Evolutionary conservation across 441 rosid species (phyloP).

Genomic region (Euphorbia schlechtendalii): DNA sequence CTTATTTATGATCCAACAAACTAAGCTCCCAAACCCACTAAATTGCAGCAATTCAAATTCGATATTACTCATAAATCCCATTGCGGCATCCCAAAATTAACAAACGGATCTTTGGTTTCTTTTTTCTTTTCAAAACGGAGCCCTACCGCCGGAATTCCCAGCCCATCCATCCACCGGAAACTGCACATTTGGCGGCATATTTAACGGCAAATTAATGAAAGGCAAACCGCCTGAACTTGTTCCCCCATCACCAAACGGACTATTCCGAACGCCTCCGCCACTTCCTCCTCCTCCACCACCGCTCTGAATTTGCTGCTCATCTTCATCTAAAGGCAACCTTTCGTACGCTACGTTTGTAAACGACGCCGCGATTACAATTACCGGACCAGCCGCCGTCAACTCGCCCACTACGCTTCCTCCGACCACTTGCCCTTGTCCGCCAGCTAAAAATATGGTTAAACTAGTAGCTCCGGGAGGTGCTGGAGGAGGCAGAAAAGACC

Average conservation of each 20-base stretch:
- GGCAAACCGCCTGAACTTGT: conserved; percentile 60
- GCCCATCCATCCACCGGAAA: conserved; percentile 89
- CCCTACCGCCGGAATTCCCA: conserved; percentile 54
- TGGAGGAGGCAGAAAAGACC: conserved; percentile 90
- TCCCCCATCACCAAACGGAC: conserved; percentile 47
- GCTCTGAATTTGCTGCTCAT: conserved; percentile 60
- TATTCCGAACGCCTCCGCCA: conserved; percentile 38
- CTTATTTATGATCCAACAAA: conserved; percentile 26
- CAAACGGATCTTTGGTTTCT: conserved; percentile 3
- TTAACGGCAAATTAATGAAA: conserved; percentile 79
- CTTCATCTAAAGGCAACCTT: conserved; percentile 81
- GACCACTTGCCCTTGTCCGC: conserved; percentile 88
- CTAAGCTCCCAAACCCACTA: not conserved
- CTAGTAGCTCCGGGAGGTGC: conserved; percentile 98
- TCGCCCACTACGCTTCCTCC: conserved; percentile 94
- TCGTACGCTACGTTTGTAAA: conserved; percentile 91
- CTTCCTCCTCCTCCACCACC: conserved; percentile 42
- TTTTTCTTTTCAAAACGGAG: conserved; percentile 46
- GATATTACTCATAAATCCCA: conserved; percentile 5
- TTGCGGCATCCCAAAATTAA: conserved; percentile 6
- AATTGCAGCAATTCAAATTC: conserved; percentile 11
- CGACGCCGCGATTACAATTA: conserved; percentile 79
- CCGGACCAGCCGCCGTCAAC: conserved; percentile 78
- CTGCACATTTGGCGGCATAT: conserved; percentile 63
- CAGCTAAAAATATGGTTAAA: conserved; percentile 69